A percentile compares a stretch with the other conserved stretches of the same genome.
Evolutionary conservation across 2,329 filamentous ascomycete species (phyloP).

Genomic region (Fusarium subtropicale): DNA sequence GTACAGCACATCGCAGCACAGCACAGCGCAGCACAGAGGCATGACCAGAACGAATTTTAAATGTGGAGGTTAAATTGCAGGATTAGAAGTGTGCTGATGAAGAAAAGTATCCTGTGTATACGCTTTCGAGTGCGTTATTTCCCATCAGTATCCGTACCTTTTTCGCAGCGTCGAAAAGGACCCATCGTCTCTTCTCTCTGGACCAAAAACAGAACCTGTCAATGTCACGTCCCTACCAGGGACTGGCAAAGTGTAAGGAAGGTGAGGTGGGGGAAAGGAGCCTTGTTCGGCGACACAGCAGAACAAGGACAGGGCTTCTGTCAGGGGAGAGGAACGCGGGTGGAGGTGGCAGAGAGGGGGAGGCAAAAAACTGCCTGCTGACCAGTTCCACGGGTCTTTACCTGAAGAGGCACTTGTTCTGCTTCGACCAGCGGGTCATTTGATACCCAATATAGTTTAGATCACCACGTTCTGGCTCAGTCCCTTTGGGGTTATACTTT

Average conservation of each 20-base stretch:
- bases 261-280: slow-evolving; percentile 18
- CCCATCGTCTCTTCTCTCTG: slow-evolving; percentile 6
- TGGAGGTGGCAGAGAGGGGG: slow-evolving; percentile 46
- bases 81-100: background rate
- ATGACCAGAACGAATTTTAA: slow-evolving; percentile 25
- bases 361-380: slow-evolving; percentile 47
- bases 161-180: background rate
- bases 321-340: slow-evolving; percentile 45
- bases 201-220: slow-evolving; percentile 24
- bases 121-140: background rate
- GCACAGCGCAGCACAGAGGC: slow-evolving; percentile 13
- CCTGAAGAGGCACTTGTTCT: slow-evolving; percentile 45
- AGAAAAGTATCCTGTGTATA: background rate
- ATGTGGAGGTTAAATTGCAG: slow-evolving; percentile 18
- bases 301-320: slow-evolving; percentile 44
- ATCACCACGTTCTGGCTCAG: fast-evolving
- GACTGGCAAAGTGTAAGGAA: background rate
- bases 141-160: slow-evolving; percentile 17
- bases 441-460: slow-evolving; percentile 30
- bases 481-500: slow-evolving; percentile 21
- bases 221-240: slow-evolving; percentile 24
- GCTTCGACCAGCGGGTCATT: slow-evolving; percentile 31
- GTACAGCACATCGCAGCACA: slow-evolving; percentile 6
- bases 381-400: slow-evolving; percentile 43
- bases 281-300: slow-evolving; percentile 41